A percentile compares a stretch with the other conserved stretches of the same genome.
phyloP scores from a whole-genome alignment of 1,139 yeast species.

The Hyphopichia pseudoburtonii region DNA sequence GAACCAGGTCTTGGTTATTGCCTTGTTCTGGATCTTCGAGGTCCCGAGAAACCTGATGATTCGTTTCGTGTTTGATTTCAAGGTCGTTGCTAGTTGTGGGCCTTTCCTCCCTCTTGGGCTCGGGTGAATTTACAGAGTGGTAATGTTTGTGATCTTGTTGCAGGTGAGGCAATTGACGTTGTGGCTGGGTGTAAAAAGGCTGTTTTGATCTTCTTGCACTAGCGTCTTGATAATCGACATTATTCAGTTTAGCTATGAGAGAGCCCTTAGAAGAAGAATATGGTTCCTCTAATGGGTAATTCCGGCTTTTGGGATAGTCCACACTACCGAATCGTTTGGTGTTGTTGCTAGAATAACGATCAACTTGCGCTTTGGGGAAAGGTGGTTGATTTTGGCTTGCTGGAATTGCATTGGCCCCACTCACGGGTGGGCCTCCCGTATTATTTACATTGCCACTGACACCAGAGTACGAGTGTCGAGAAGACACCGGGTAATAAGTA shows the following conservation, averaged over 20 bases:
- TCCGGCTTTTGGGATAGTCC: conserved; percentile 7
- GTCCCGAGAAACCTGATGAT: no score
- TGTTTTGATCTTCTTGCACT: no score
- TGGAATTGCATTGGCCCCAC: conserved; percentile 1
- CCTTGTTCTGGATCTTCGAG: neutral
- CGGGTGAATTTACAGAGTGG: no score
- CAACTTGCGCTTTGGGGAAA: conserved; percentile 16
- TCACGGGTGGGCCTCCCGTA: no score
- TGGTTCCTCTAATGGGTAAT: conserved; percentile 1
- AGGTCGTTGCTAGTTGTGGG: no score
- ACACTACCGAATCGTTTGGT: conserved; percentile 7
- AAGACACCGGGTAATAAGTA: neutral
- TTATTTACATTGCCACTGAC: neutral
- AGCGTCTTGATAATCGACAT: no score
- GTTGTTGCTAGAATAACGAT: conserved; percentile 17
- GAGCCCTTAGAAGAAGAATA: neutral
- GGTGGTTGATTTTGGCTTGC: conserved; percentile 5
- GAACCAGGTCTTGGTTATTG: neutral
- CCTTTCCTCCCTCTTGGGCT: no score
- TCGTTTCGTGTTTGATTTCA: no score
- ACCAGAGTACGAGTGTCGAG: neutral
- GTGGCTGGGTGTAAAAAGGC: no score
- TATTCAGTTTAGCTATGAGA: no score
- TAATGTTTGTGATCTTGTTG: no score
- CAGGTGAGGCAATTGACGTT: no score